Percentiles rank a stretch among this genome's conserved stretches.
Evolutionary conservation across 2,329 filamentous ascomycete genomes (phyloP).

Genomic region (Xylaria sp.): DNA sequence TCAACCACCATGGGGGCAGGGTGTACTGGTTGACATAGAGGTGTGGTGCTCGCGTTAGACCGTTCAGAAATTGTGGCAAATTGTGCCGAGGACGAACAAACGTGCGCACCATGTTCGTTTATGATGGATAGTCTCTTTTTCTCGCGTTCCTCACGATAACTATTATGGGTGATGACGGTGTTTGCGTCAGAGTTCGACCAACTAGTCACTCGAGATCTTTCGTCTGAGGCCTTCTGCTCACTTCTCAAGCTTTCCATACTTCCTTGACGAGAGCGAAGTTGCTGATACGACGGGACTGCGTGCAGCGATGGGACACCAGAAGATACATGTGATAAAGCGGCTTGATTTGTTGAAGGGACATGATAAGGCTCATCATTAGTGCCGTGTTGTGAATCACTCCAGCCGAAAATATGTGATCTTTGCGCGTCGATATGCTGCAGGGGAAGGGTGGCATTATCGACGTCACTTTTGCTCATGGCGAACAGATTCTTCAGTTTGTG

Average conservation of each 20-base stretch:
- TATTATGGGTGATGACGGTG: constrained; percentile 61
- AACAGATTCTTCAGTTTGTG: constrained; percentile 71
- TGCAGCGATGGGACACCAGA: constrained; percentile 64
- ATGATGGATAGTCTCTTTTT: constrained; percentile 72
- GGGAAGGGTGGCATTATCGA: constrained; percentile 54
- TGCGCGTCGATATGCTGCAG: constrained; percentile 65
- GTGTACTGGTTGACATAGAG: constrained; percentile 29
- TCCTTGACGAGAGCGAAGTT: constrained; percentile 63
- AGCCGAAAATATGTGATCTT: constrained; percentile 47
- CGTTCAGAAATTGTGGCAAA: constrained; percentile 44
- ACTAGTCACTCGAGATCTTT: constrained; percentile 75
- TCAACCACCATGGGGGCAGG: constrained; percentile 55
- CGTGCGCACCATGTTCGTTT: constrained; percentile 64
- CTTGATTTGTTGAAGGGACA: constrained; percentile 35
- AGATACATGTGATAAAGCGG: constrained; percentile 59
- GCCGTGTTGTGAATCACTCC: constrained; percentile 29
- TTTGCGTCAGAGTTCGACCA: constrained; percentile 74
- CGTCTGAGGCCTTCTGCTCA: constrained; percentile 56
- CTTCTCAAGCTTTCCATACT: constrained; percentile 64
- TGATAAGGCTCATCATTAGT: constrained; percentile 36
- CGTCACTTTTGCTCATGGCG: constrained; percentile 54
- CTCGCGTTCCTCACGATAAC: constrained; percentile 57
- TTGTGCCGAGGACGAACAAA: constrained; percentile 54
- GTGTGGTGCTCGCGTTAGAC: constrained; percentile 39
- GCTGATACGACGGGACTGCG: constrained; percentile 57